These are phyloP conservation scores for Populus simonii DNA, from an alignment of 345 rosid genomes.

Conservation along the genomic window DNA sequence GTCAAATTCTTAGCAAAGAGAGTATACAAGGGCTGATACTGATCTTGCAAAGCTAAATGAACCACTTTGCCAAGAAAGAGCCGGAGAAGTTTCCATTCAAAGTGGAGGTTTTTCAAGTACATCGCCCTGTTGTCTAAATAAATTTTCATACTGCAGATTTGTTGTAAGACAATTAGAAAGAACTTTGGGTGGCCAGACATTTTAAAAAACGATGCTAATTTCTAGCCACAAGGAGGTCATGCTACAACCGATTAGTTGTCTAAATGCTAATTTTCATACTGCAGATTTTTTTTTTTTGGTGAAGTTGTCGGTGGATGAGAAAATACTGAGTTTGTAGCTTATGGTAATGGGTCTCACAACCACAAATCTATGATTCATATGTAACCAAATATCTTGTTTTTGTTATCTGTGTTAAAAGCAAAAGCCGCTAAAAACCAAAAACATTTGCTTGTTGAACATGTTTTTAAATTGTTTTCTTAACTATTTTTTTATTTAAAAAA, in stretches of 20 bases:
- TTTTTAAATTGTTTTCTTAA: too few species aligned
- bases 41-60: constrained; percentile 34
- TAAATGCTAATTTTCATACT: not conserved
- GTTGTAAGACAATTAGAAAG: not conserved
- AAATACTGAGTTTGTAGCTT: too few species aligned
- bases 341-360: too few species aligned
- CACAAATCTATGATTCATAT: too few species aligned
- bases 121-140: not conserved
- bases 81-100: constrained; percentile 16
- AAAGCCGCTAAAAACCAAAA: too few species aligned
- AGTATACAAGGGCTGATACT: constrained; percentile 22
- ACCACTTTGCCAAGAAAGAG: constrained; percentile 25
- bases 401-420: too few species aligned
- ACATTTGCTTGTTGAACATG: too few species aligned
- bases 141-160: not conserved
- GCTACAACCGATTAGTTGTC: too few species aligned
- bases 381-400: too few species aligned
- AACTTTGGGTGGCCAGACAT: not conserved
- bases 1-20: constrained; percentile 16
- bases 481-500: too few species aligned
- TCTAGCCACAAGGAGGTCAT: not conserved
- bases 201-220: not conserved
- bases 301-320: too few species aligned
- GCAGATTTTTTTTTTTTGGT: too few species aligned
- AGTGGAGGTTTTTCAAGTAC: constrained; percentile 35